phyloP scores from a whole-genome alignment of 148 eudicot species.

The Nyssa sinensis region DNA sequence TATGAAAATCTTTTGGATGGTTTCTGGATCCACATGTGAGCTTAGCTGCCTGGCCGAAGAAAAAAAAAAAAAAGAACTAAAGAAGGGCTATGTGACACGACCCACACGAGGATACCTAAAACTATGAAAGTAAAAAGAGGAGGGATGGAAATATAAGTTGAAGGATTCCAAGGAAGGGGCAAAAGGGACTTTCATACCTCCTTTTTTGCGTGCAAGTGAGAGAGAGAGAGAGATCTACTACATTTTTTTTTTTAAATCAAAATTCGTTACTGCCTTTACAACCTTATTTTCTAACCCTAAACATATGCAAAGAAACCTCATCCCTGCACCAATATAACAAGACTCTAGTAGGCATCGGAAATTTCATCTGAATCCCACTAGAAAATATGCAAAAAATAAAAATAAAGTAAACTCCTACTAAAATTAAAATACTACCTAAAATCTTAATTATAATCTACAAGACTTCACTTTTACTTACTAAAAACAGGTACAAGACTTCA shows the following conservation, averaged over 20 bases:
- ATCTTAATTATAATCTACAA: too few species aligned
- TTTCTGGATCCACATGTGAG: not conserved
- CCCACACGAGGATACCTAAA: not conserved
- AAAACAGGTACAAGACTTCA: too few species aligned
- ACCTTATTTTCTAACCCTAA: too few species aligned
- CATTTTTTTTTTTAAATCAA: not conserved
- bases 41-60: slow-evolving; percentile 2
- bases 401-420: too few species aligned
- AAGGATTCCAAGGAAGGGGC: not conserved
- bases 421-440: too few species aligned
- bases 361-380: too few species aligned
- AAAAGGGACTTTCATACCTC: not conserved
- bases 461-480: too few species aligned
- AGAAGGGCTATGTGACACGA: not conserved
- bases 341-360: too few species aligned
- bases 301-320: too few species aligned
- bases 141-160: not conserved
- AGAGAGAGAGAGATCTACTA: not conserved
- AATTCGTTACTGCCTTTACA: not conserved
- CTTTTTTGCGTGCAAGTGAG: not conserved
- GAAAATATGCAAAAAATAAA: too few species aligned
- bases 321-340: too few species aligned
- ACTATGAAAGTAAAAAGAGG: too few species aligned
- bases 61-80: not conserved
- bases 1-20: not conserved